A percentile compares a stretch with the other conserved stretches of the same genome.
These are phyloP conservation scores for Aspergillus quadrilineatus DNA, from an alignment of 2,329 filamentous ascomycete species.

Conservation along the genomic window DNA sequence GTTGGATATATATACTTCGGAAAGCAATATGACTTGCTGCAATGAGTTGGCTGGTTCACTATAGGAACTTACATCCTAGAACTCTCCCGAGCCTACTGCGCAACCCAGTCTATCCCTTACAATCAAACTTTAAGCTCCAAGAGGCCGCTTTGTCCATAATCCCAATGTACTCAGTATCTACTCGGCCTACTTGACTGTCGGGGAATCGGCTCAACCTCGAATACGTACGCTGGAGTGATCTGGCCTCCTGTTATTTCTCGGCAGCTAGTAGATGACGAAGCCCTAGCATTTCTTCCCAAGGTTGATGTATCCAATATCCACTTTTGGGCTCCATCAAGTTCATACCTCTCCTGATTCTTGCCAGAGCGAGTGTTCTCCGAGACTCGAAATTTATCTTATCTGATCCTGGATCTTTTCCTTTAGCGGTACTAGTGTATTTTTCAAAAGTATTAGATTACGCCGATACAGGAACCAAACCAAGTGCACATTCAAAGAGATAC, in stretches of 20 bases:
- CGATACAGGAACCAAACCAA: background rate
- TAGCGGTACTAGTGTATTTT: slow-evolving; percentile 2
- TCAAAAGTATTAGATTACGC: background rate
- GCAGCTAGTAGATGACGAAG: background rate
- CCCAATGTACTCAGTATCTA: too few relatives aligned
- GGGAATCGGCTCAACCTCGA: background rate
- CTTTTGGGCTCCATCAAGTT: background rate
- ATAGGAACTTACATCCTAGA: too few relatives aligned
- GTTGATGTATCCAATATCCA: background rate
- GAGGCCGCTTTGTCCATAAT: too few relatives aligned
- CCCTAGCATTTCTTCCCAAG: background rate
- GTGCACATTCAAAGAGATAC: background rate
- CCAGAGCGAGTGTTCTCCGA: slow-evolving; percentile 1
- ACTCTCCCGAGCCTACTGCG: too few relatives aligned
- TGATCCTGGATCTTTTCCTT: slow-evolving; percentile 3
- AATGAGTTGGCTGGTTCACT: too few relatives aligned
- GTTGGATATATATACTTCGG: too few relatives aligned
- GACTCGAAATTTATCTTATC: slow-evolving; percentile 4
- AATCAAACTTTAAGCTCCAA: too few relatives aligned
- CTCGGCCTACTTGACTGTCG: too few relatives aligned
- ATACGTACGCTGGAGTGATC: background rate
- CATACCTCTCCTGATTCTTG: background rate
- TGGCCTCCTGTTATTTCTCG: background rate
- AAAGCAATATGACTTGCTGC: too few relatives aligned
- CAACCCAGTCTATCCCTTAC: too few relatives aligned